A percentile compares a stretch with the other conserved stretches of the same genome.
Evolutionary conservation across 2,329 filamentous ascomycete genomes (phyloP).

Genomic region (Eutypella sp.): DNA sequence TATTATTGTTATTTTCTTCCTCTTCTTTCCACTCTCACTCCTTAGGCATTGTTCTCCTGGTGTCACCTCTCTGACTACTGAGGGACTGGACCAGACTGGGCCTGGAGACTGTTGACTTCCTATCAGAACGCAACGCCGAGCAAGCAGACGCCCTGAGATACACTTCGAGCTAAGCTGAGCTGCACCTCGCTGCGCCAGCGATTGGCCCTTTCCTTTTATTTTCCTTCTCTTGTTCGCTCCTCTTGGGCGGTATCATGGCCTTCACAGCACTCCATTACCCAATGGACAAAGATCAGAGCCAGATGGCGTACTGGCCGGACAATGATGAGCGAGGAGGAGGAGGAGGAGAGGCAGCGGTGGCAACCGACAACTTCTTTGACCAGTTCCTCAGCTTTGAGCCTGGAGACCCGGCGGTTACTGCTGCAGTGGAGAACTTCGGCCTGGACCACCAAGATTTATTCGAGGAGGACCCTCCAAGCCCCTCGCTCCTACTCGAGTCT

Average conservation of each 20-base stretch:
- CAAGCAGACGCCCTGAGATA: conserved; percentile 8
- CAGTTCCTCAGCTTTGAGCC: conserved; percentile 28
- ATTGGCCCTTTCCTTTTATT: neutral
- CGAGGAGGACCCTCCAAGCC: conserved; percentile 25
- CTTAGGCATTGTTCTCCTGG: no score
- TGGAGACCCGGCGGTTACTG: conserved; percentile 17
- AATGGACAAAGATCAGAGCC: conserved; percentile 27
- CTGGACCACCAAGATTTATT: conserved; percentile 9
- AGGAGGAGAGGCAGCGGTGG: no score
- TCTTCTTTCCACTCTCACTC: conserved; percentile 6
- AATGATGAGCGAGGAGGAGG: conserved; percentile 25
- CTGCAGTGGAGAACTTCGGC: no score
- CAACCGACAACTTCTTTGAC: conserved; percentile 28
- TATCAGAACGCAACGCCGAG: no score
- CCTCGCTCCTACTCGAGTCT: conserved; percentile 25
- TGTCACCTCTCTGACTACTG: no score
- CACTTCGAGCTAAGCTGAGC: neutral
- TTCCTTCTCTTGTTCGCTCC: neutral
- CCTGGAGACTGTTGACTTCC: no score
- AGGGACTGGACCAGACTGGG: no score
- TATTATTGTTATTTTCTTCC: conserved; percentile 10
- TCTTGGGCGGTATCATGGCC: conserved; percentile 21
- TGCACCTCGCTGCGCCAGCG: neutral
- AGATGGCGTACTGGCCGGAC: conserved; percentile 23
- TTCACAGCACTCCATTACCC: conserved; percentile 23